Conservation (phyloP, 2,329 filamentous ascomycete species). For the Pseudogymnoascus sp. region DNA sequence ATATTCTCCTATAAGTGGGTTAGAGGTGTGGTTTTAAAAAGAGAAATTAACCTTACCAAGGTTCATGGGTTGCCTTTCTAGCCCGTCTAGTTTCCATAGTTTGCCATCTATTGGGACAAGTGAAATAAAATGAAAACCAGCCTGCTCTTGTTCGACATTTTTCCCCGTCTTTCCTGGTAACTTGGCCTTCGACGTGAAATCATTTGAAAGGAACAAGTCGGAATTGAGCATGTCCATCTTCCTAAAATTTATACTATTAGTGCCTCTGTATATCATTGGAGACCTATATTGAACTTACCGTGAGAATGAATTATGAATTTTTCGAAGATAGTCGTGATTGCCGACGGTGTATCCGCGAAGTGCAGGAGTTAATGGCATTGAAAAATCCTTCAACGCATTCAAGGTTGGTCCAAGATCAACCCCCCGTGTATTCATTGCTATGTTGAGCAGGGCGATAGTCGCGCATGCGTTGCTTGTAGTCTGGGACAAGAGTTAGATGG, state of each 20-base stretch:
- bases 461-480: constrained; percentile 80
- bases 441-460: constrained; percentile 86
- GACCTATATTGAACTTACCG: constrained; percentile 35
- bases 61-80: constrained; percentile 61
- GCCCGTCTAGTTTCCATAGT: constrained; percentile 84
- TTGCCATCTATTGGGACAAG: constrained; percentile 68
- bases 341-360: constrained; percentile 69
- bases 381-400: constrained; percentile 63
- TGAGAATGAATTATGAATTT: constrained; percentile 82
- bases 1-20: constrained; percentile 17
- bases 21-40: constrained; percentile 7
- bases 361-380: constrained; percentile 57
- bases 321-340: constrained; percentile 66
- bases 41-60: constrained; percentile 39
- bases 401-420: constrained; percentile 64
- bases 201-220: constrained; percentile 56
- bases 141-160: constrained; percentile 55
- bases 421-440: constrained; percentile 71
- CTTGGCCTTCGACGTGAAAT: constrained; percentile 31
- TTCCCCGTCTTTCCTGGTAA: constrained; percentile 69
- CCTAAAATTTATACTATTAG: constrained; percentile 29
- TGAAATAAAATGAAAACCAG: constrained; percentile 79
- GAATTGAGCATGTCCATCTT: constrained; percentile 68
- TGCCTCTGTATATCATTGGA: background rate
- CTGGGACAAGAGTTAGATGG: constrained; percentile 32